phyloP scores from a whole-genome alignment of 2,329 filamentous ascomycete species.

The Verticillium nubilum region DNA sequence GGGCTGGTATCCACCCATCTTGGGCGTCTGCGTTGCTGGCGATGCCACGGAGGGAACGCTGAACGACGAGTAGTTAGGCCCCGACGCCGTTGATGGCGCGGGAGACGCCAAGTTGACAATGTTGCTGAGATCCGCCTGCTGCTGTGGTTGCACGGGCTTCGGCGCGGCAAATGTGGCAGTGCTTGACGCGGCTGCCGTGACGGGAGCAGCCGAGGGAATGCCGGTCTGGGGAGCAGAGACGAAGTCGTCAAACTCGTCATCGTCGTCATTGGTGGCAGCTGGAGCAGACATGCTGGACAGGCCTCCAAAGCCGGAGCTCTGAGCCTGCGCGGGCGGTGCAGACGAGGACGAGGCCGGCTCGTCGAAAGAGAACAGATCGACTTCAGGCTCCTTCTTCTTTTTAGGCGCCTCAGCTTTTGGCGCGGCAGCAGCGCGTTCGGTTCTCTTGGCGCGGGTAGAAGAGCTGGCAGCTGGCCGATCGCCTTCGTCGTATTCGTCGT shows the following conservation, averaged over 20 bases:
- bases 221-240: conserved; percentile 59
- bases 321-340: conserved; percentile 31
- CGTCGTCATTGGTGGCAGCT: conserved; percentile 50
- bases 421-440: conserved; percentile 31
- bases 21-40: conserved; percentile 39
- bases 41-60: conserved; percentile 37
- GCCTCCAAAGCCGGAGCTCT: conserved; percentile 39
- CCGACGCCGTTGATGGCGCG: conserved; percentile 47
- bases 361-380: conserved; percentile 90
- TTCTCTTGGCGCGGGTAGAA: conserved; percentile 40
- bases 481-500: conserved; percentile 90
- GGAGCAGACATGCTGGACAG: conserved; percentile 25
- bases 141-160: conserved; percentile 76
- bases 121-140: conserved; percentile 74
- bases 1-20: conserved; percentile 65
- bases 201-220: conserved; percentile 38
- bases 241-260: conserved; percentile 97
- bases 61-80: conserved; percentile 61
- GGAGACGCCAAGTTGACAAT: conserved; percentile 78
- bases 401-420: conserved; percentile 70
- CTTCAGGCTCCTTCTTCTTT: conserved; percentile 84
- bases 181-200: conserved; percentile 47
- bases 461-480: conserved; percentile 38
- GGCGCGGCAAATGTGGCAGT: conserved; percentile 72
- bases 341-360: conserved; percentile 55